phyloP scores from a whole-genome alignment of 495 filamentous ascomycete genomes.

The Terfezia claveryi region DNA sequence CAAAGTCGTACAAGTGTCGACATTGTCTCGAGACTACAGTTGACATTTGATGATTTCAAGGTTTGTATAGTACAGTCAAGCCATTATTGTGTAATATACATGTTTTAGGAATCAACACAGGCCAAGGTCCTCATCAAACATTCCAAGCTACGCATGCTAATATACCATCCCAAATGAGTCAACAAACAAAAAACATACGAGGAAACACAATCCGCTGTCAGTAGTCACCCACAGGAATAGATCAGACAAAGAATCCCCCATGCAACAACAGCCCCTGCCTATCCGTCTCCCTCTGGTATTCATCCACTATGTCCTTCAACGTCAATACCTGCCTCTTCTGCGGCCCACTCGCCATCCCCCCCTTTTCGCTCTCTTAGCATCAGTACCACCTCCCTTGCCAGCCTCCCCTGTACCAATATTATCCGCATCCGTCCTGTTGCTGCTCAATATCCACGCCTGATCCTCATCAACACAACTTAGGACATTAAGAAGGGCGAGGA shows the following conservation, averaged over 20 bases:
- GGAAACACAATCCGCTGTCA: no score
- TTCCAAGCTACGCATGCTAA: no score
- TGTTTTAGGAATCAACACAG: no score
- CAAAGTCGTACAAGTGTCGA: no score
- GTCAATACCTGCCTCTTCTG: slow-evolving; percentile 44
- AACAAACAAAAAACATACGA: no score
- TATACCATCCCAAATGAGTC: no score
- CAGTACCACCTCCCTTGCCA: slow-evolving; percentile 15
- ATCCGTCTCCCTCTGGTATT: slow-evolving; percentile 75
- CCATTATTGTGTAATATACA: no score
- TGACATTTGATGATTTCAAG: no score
- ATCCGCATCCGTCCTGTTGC: slow-evolving; percentile 21
- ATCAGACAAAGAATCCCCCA: slow-evolving; percentile 18
- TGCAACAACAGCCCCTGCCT: slow-evolving; percentile 27
- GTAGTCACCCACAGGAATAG: no score
- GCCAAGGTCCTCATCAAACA: no score
- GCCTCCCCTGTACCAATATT: slow-evolving; percentile 21
- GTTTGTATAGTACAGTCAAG: no score
- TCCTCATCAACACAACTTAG: slow-evolving; percentile 60
- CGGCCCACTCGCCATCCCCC: background rate
- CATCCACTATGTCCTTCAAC: slow-evolving; percentile 57
- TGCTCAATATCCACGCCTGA: slow-evolving; percentile 44
- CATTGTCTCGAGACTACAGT: no score
- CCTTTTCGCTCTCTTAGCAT: slow-evolving; percentile 9
- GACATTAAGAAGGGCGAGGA: slow-evolving; percentile 70